These are phyloP conservation scores for Theobroma cacao DNA, from an alignment of 345 rosid species.

Conservation along the genomic window DNA sequence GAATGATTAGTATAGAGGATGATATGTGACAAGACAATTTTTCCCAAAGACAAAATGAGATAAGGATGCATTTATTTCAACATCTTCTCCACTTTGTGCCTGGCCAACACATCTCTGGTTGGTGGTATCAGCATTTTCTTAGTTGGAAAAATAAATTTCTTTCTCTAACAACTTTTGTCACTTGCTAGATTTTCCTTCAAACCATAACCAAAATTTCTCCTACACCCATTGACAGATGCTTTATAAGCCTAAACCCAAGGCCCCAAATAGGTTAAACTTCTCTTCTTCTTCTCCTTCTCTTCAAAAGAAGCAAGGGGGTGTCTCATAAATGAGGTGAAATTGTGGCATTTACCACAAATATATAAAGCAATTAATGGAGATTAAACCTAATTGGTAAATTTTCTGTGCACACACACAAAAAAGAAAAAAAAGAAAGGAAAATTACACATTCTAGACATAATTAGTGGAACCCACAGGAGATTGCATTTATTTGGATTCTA, in stretches of 20 bases:
- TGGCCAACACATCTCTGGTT: background rate
- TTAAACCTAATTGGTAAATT: background rate
- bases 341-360: background rate
- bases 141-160: background rate
- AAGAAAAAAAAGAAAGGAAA: background rate
- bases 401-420: background rate
- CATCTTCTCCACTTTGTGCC: background rate
- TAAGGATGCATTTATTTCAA: background rate
- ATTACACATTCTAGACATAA: background rate
- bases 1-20: background rate
- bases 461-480: background rate
- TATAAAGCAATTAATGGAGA: background rate
- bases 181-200: background rate
- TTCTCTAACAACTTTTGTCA: background rate
- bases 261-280: too few species aligned
- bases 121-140: background rate
- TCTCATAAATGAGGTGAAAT: background rate
- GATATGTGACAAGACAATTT: background rate
- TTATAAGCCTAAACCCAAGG: too few species aligned
- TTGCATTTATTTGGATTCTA: background rate
- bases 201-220: too few species aligned
- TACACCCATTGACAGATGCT: too few species aligned
- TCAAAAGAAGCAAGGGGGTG: background rate
- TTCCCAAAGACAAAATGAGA: background rate
- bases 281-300: background rate